Evolutionary conservation across 73 alveolate species (phyloP).

Genomic region (Tetrahymena borealis): DNA sequence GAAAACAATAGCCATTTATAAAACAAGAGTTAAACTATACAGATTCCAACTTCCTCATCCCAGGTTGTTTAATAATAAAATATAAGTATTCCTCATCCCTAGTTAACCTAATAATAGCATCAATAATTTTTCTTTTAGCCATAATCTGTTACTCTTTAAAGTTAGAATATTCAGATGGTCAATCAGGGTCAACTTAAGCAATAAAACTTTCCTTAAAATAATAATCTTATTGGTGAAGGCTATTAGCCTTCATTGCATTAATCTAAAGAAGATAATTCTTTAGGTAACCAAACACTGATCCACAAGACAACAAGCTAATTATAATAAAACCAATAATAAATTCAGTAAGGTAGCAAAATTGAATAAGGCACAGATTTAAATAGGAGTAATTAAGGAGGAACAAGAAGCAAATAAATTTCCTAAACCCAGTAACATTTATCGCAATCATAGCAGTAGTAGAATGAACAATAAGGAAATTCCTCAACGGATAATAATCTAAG

Average conservation of each 20-base stretch:
- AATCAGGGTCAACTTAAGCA: no score
- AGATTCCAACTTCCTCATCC: neutral
- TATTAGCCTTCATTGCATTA: no score
- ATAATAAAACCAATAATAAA: neutral
- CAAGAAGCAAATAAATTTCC: neutral
- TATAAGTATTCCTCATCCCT: no score
- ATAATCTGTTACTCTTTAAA: no score
- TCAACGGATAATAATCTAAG: neutral
- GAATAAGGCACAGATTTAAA: neutral
- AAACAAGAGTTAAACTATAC: neutral
- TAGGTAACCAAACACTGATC: neutral
- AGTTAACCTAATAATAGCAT: neutral
- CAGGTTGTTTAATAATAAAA: neutral
- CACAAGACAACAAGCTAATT: neutral
- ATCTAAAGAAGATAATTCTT: neutral
- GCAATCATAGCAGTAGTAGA: neutral
- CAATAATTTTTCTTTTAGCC: no score
- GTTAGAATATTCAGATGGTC: no score
- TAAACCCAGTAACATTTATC: neutral
- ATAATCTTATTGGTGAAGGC: no score
- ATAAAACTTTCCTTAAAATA: no score
- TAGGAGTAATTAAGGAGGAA: neutral
- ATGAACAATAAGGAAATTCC: neutral
- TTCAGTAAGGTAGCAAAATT: neutral
- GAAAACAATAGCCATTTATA: neutral